Evolutionary conservation across 2,329 filamentous ascomycete genomes (phyloP).

Genomic region (Cercospora beticola): DNA sequence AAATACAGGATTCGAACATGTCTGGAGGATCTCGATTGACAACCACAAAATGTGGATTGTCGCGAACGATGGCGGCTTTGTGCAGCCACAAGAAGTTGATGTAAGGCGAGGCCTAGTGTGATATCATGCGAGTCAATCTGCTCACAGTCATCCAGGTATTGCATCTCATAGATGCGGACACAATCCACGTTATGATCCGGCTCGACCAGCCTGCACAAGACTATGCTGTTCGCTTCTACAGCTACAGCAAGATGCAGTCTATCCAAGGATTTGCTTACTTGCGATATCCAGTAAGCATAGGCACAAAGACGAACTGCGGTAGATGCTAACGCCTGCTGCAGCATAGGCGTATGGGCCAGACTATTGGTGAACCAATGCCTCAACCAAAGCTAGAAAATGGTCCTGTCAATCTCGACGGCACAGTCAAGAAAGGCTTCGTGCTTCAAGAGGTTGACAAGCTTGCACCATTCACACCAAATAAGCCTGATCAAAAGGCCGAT

Average conservation of each 20-base stretch:
- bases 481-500: slow-evolving; percentile 16
- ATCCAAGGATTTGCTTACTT: slow-evolving; percentile 24
- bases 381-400: slow-evolving; percentile 16
- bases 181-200: slow-evolving; percentile 22
- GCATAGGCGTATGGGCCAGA: slow-evolving; percentile 12
- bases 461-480: slow-evolving; percentile 11
- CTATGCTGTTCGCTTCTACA: slow-evolving; percentile 24
- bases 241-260: slow-evolving; percentile 22
- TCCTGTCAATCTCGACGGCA: slow-evolving; percentile 20
- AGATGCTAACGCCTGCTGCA: not conserved
- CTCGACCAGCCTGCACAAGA: slow-evolving; percentile 20
- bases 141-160: slow-evolving; percentile 7
- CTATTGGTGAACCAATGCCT: slow-evolving; percentile 20
- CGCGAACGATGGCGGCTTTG: slow-evolving; percentile 25
- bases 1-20: slow-evolving; percentile 23
- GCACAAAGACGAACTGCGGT: no score
- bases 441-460: slow-evolving; percentile 13
- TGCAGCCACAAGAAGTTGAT: slow-evolving; percentile 22
- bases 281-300: slow-evolving; percentile 14
- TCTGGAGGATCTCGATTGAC: slow-evolving; percentile 24
- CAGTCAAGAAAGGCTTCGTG: slow-evolving; percentile 14
- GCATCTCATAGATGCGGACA: slow-evolving; percentile 21
- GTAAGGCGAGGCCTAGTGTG: not conserved
- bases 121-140: not conserved
- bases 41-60: slow-evolving; percentile 26